Base-by-base conservation (phyloP, 495 filamentous ascomycete genomes). In the Penicillium bialowiezense region DNA sequence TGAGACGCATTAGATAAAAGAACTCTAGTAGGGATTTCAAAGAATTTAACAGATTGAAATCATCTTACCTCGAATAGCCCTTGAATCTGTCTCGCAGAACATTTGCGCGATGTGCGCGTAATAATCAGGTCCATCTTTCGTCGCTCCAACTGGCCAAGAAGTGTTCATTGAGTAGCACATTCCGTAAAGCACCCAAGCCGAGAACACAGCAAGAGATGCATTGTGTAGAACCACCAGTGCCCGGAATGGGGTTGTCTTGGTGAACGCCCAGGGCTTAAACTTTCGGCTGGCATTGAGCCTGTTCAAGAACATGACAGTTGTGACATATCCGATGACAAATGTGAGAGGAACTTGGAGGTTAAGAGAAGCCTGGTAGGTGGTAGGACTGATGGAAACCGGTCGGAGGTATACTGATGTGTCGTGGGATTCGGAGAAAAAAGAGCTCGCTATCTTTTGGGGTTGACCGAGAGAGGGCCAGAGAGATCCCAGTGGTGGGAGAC, bases 241-340 rank as follows among this genome's bases (percentile, higher is more conserved):
- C 29, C 47, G 51, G 39, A 51, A 58, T 2, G 24, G 10, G 7
- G 34, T 28, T n/a, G 24, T 51, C 31, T 32, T 54, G 28, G 40
- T 54, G 28, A 58, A 44, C n/a, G 31, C 38, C 55, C 55, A 58
- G 42, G 55, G 51, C 35, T 26, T 42, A 31, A 35, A 40, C 10
- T 51, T 31, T 10, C 55, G 36, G n/a, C 33, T 23, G 14, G 47
- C 43, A 32, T 58, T 58, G 32, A 48, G 45, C 44, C 35, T 24
- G 29, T 51, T 58, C 47, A 54, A 37, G 15, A 51, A 44, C 14
- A 54, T 12, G 2, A 58, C 55, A 0, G 44, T 34, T 8, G 42
- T 32, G 15, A 51, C 38, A 36, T 58, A 58, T 7, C 43, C 24
- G 6, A 28, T 24, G 9, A 33, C 32, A 17, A 58, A 58, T n/a